These are phyloP conservation scores for Ophiocordyceps australis DNA, from an alignment of 2,329 filamentous ascomycete species.

Conservation along the genomic window DNA sequence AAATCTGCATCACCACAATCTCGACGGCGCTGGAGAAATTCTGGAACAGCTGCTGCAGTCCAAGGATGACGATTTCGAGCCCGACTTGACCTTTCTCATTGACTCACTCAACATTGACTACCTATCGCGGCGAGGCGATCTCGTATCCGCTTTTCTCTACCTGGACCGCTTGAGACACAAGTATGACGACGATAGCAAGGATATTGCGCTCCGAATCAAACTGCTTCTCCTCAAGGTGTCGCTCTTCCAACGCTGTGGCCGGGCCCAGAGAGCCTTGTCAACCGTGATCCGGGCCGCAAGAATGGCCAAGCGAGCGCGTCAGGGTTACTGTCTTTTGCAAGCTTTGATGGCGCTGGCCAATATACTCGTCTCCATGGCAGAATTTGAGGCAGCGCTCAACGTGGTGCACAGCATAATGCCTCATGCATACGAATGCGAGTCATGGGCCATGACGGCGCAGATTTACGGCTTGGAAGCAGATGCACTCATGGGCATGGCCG, in stretches of 20 bases:
- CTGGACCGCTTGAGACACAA: constrained; percentile 24
- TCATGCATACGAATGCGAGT: constrained; percentile 55
- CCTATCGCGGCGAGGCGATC: constrained; percentile 26
- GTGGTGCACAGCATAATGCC: constrained; percentile 56
- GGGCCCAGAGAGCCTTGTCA: constrained; percentile 59
- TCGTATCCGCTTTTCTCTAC: constrained; percentile 27
- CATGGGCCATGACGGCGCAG: constrained; percentile 40
- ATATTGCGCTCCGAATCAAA: constrained; percentile 47
- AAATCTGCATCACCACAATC: constrained; percentile 37
- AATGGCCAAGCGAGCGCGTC: constrained; percentile 49
- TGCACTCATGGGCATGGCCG: constrained; percentile 61
- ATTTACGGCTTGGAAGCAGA: constrained; percentile 59
- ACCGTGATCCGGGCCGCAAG: constrained; percentile 58
- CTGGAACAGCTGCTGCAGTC: constrained; percentile 34
- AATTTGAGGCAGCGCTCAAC: constrained; percentile 48
- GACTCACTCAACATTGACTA: constrained; percentile 34
- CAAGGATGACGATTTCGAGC: constrained; percentile 29
- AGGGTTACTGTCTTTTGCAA: constrained; percentile 56
- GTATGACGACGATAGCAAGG: constrained; percentile 24
- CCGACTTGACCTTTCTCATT: constrained; percentile 30
- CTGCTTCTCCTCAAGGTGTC: constrained; percentile 57
- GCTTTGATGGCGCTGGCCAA: constrained; percentile 48
- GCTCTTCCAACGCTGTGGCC: constrained; percentile 48
- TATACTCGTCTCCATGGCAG: constrained; percentile 50
- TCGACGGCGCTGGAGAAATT: constrained; percentile 29